Evolutionary conservation across 495 filamentous ascomycete genomes (phyloP), one percentile per base, ranked within the genome.

Genomic region (Baudoinia panamericana): DNA sequence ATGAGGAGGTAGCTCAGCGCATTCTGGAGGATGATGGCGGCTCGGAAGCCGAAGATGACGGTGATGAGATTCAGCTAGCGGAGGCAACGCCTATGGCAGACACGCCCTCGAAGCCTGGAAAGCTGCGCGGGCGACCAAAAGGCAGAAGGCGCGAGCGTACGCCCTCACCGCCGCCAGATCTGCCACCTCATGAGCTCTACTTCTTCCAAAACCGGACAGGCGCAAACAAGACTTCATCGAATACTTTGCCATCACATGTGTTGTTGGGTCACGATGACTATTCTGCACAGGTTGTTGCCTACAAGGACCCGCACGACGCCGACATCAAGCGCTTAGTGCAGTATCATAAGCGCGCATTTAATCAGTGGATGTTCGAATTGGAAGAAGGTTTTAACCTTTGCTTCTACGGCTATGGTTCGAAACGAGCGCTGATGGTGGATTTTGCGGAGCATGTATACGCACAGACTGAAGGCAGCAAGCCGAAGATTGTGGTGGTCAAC

Each of bases 351-450:
- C 73, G 78, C 28, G 82, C 79, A 12, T 96, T 93, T 56, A 69
- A 78, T 10, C 90, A 96, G 56, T 97, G 90, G 90, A 60, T 68
- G 12, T 97, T 96, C 51, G 92, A 97, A 62, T 71, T 96, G 16
- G 70, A 75, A 24, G 75, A 94, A 55, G 78, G 78, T 29, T 96
- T 94, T 67, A 93, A 81, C 56, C 69, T 94, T 41, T 90, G 92
- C 51, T 61, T 95, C 2, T 94, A 88, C 55, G 90, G 90, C 21
- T 95, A 83, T 49, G 90, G 90, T 5, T 87, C 82, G 27, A 97
- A 96, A 54, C 69, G 82, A 10, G 63, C 64, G 10, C 75, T 96
- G 0, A 66, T 87, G 11, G 72, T 80, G 45, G 63, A 73, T 21
- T 95, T 93, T 54, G 85, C 86, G 1, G 71, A 75, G 30, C 72